A percentile compares a stretch with the other conserved stretches of the same genome.
phyloP scores from a whole-genome alignment of 1,284 basidiomycete genomes.

The Phylloboletellus chloephorus region DNA sequence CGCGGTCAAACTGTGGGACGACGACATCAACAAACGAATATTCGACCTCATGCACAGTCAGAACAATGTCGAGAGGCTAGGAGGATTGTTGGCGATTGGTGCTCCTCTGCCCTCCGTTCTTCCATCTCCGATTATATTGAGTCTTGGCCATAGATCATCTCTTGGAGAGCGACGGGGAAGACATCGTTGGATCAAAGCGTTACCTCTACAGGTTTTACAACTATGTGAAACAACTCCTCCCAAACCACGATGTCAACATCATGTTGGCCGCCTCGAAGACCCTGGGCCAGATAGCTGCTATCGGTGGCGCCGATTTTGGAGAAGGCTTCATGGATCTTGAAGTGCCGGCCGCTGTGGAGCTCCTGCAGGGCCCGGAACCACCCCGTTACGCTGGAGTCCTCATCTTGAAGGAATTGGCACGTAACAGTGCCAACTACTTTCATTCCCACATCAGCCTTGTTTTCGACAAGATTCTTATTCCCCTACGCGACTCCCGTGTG shows the following conservation, averaged over 20 bases:
- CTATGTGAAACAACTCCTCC: conserved; percentile 83
- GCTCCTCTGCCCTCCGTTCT: conserved; percentile 23
- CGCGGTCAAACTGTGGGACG: conserved; percentile 75
- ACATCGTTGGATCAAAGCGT: conserved; percentile 68
- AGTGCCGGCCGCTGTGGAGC: conserved; percentile 74
- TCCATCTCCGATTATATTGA: conserved; percentile 13
- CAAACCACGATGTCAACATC: conserved; percentile 78
- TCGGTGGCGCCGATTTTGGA: conserved; percentile 77
- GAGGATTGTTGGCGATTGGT: conserved; percentile 82
- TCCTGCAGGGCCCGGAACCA: conserved; percentile 71
- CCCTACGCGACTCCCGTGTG: conserved; percentile 78
- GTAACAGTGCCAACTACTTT: conserved; percentile 81
- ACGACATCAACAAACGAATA: conserved; percentile 70
- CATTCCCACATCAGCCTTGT: conserved; percentile 82
- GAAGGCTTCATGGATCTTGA: conserved; percentile 86
- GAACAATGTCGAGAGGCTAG: conserved; percentile 69
- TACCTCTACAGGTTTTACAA: conserved; percentile 87
- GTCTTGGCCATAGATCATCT: conserved; percentile 51
- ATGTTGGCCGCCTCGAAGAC: conserved; percentile 88
- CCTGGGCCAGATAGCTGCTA: conserved; percentile 75
- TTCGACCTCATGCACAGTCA: conserved; percentile 83
- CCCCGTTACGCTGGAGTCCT: conserved; percentile 82
- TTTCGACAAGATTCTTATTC: conserved; percentile 87
- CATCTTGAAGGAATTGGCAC: conserved; percentile 86
- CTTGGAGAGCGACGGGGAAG: conserved; percentile 66